Base-by-base conservation (phyloP, 345 rosid species). In the Citrus inodora region DNA sequence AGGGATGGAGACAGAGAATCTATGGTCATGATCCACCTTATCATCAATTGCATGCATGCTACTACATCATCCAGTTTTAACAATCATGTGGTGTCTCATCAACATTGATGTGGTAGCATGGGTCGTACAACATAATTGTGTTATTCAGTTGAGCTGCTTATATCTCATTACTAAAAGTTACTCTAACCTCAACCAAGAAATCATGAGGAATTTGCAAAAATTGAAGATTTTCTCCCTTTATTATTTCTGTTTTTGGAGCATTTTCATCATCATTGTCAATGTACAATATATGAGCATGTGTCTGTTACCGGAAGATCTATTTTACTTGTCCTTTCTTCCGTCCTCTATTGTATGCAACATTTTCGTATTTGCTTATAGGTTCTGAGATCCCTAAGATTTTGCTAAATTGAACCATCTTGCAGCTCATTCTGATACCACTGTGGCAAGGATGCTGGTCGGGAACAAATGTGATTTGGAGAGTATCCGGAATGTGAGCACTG, bases 401-500 rank as follows among this genome's bases (percentile, higher is more conserved):
- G 73, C 76, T 53, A 69, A 79, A 65, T 22, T 17, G 38, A 22
- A 8, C 37, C 16, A 51, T 76, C 28, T 5, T 76, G 90, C 87
- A 91, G 93, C 92, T 83, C 93, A 91, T 75, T 91, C 95, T 1
- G 95, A 89, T 58, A 85, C 93, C 73, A 87, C 92, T 16, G 88
- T 88, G 33, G 98, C 92, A 2, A 93, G 76, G 82, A 94, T 93
- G 95, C 89, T 94, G 2, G 93, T 94, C 3, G 98, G 98, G 38
- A 94, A 94, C 90, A 94, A 94, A 80, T 85, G 93, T 66, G 98
- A 95, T 86, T 84, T 95, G 60, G 94, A 88, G 80, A 90, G 81
- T 63, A 93, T 90, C 24, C 85, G 97, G 80, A 94, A 92, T 37
- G 95, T 94, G 71, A 88, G 88, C 14, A 48, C 84, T 0, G 97